Base-by-base conservation (phyloP, 1,284 basidiomycete genomes). In the Puccinia coronata region DNA sequence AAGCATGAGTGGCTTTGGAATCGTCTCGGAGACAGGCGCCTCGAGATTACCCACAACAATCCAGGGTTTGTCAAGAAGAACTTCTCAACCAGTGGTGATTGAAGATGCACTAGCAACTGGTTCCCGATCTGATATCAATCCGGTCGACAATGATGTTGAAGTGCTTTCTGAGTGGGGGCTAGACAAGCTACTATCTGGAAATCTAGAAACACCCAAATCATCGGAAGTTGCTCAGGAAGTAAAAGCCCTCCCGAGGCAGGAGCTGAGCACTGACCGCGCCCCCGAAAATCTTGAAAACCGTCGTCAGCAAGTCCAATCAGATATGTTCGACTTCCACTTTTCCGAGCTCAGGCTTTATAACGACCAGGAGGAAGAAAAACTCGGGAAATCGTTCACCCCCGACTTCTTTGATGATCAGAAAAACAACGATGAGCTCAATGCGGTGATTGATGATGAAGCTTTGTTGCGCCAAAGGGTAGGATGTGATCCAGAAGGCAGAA, bases 311-410 rank as follows among this genome's bases (percentile, higher is more conserved):
- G 69, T 80, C 51, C 47, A 80, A 72, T 80, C 78, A 57, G 78
- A 80, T 47, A 39, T 72, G 41, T 80, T 72, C 51, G 78, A 80
- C 57, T 80, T 80, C 71, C 69, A 72, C 59, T 79, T 70, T 55
- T 79, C 77, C 0, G 65, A 79, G 36, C 47, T 69, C 20, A 69
- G 77, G 65, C 65, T 79, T 55, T 6, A 36, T 18, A 73, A 34
- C 34, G 31, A 55, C 14, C n/a, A 69, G n/a, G 41, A 69, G 28
- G 67, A 69, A 11, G 23, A 69, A 31, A 59, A 77, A 53, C 25
- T 23, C 23, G 47, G 39, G 4, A 34, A 51, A 53, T 31, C 77
- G n/a, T 16, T 23, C 4, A 41, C 43, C 25, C 28, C 47, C 47
- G 51, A 79, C 53, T 55, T 71, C n/a, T 55, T 78, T 36, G 43